These are phyloP conservation scores for Hypoxylon intermedium DNA, from an alignment of 495 filamentous ascomycete species.

Conservation along the genomic window DNA sequence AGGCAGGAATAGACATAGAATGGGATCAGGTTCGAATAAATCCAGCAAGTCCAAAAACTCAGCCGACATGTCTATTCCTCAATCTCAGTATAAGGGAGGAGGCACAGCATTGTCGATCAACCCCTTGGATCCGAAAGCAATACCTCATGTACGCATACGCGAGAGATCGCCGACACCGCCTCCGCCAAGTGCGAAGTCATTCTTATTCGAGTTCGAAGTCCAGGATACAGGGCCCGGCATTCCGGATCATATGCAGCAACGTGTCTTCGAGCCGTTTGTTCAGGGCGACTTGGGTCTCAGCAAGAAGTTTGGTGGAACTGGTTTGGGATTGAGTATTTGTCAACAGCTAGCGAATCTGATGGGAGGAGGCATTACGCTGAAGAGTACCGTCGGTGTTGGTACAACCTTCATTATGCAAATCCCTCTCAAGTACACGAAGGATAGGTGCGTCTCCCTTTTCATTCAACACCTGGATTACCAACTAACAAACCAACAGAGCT, in stretches of 20 bases:
- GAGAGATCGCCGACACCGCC: slow-evolving; percentile 69
- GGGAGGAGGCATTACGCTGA: slow-evolving; percentile 75
- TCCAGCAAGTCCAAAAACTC: slow-evolving; percentile 58
- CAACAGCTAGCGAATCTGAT: slow-evolving; percentile 83
- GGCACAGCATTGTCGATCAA: slow-evolving; percentile 65
- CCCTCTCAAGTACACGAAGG: slow-evolving; percentile 77
- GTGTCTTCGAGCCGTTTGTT: slow-evolving; percentile 93
- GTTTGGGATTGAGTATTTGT: slow-evolving; percentile 89
- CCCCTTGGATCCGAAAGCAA: slow-evolving; percentile 60
- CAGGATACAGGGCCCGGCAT: slow-evolving; percentile 93
- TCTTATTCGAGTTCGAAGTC: slow-evolving; percentile 85
- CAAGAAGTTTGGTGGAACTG: slow-evolving; percentile 90
- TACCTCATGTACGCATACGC: slow-evolving; percentile 54
- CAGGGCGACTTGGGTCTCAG: slow-evolving; percentile 88
- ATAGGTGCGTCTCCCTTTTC: slow-evolving; percentile 50
- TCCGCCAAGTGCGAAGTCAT: slow-evolving; percentile 62
- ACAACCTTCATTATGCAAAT: slow-evolving; percentile 85
- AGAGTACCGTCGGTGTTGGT: slow-evolving; percentile 75
- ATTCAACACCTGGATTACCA: background rate
- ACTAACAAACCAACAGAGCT: slow-evolving; percentile 49
- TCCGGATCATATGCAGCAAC: slow-evolving; percentile 72
- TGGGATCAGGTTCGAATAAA: slow-evolving; percentile 57
- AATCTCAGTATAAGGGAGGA: slow-evolving; percentile 37
- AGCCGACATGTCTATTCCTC: slow-evolving; percentile 41
- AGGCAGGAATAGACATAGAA: slow-evolving; percentile 50